Base-by-base conservation (phyloP, 139 green algal species). In the Chlamydomonas eustigma region DNA sequence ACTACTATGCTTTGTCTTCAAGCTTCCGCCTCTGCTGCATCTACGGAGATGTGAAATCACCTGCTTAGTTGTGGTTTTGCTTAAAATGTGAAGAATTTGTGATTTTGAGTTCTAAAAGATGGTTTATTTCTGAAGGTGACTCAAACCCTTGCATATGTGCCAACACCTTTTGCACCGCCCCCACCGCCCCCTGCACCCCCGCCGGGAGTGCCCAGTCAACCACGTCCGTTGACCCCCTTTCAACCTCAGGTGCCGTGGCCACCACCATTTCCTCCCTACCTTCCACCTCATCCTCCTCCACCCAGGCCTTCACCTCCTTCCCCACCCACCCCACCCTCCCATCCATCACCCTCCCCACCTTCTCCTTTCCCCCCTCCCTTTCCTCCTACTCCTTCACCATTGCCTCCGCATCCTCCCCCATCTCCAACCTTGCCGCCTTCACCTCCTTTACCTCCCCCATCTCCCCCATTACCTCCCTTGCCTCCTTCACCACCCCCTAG, bases 291-390 rank as follows among this genome's bases (percentile, higher is more conserved):
- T 28, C 58, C 58, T 8, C 58, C 58, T 34, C 58, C 58, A 22
- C 44, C 44, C 12, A 58, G 44, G 12, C 44, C 44, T 18, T 28
- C 12, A 12, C 44, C 44, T 58, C 28, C 58, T 28, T 8, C 58
- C 5, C 58, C 58, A 37, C 58, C 58, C 58, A 37, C 58, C 58
- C 58, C 58, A 37, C 58, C 58, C 58, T 22, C 58, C 58, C 18
- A 37, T 28, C 18, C 58, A 8, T 28, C 58, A 37, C 58, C 58
- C 58, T 70, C 58, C 18, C 28, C 58, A 37, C 6, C 8, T 28
- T 22, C 58, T 28, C 58, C 58, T 35, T 28, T 28, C 28, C 18
- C 18, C 12, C 44, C 44, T 58, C 44, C 18, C 18, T 58, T 18
- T 58, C 44, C 44, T 28, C 18, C 44, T 18, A 12, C 44, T 28